Evolutionary conservation across 352 stramenopile species (phyloP).

Genomic region (Phytophthora pisi): DNA sequence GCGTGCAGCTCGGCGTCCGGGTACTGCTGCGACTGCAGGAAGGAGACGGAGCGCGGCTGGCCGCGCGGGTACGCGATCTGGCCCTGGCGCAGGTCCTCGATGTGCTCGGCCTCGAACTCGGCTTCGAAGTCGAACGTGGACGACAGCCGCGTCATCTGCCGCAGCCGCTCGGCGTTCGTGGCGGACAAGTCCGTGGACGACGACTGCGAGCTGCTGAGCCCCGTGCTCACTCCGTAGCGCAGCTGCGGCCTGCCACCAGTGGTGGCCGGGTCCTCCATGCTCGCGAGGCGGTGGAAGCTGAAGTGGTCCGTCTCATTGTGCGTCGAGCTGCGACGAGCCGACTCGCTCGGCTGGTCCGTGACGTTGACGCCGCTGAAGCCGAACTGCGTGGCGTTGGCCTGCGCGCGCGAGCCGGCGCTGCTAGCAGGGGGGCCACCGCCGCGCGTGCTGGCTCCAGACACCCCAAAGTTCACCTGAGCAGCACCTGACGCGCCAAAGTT

Average conservation of each 20-base stretch:
- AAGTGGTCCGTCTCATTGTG: conserved; percentile 27
- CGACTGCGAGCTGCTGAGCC: conserved; percentile 33
- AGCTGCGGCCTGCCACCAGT: background rate
- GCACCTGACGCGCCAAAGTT: conserved; percentile 32
- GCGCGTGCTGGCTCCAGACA: conserved; percentile 6
- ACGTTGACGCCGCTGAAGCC: conserved; percentile 35
- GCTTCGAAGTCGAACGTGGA: conserved; percentile 62
- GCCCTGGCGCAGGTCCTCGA: conserved; percentile 47
- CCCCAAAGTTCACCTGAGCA: conserved; percentile 35
- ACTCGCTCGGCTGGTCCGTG: conserved; percentile 2
- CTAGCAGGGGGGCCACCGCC: conserved; percentile 13
- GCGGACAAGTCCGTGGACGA: conserved; percentile 33
- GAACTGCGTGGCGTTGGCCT: conserved; percentile 37
- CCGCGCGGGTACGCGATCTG: conserved; percentile 57
- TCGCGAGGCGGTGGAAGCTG: conserved; percentile 37
- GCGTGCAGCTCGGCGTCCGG: conserved; percentile 73
- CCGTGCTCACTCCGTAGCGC: conserved; percentile 30
- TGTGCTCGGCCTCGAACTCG: conserved; percentile 56
- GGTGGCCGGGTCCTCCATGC: conserved; percentile 19
- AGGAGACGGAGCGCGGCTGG: conserved; percentile 69
- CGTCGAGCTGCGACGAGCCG: background rate
- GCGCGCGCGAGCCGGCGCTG: conserved; percentile 33
- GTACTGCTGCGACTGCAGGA: conserved; percentile 76
- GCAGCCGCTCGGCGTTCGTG: conserved; percentile 7
- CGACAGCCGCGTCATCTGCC: conserved; percentile 34